Evolutionary conservation across 169 alveolate genomes (phyloP).

Genomic region (Plasmodium cynomolgi): DNA sequence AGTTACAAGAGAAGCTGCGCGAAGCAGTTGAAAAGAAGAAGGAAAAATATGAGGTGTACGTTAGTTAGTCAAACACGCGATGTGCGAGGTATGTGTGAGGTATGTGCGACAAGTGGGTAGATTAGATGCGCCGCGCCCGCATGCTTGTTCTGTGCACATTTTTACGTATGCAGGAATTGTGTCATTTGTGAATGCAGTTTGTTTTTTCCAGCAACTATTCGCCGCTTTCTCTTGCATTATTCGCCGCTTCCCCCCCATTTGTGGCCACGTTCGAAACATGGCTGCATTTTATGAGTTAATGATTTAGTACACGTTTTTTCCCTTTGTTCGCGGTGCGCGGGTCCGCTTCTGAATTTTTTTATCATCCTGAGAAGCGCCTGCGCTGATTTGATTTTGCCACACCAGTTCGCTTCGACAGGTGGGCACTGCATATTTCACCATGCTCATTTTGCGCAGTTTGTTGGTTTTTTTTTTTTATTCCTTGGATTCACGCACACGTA

Average conservation of each 20-base stretch:
- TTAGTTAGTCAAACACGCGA: background rate
- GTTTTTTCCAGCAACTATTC: background rate
- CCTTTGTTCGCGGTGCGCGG: background rate
- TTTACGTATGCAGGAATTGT: background rate
- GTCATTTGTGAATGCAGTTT: background rate
- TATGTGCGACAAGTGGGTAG: background rate
- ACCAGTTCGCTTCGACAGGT: background rate
- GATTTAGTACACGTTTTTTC: background rate
- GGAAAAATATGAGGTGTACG: conserved; percentile 36
- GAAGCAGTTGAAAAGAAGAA: conserved; percentile 58
- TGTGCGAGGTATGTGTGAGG: background rate
- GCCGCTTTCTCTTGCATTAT: background rate
- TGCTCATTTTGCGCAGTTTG: background rate
- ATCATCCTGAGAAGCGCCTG: background rate
- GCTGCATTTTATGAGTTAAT: background rate
- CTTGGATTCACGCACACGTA: background rate
- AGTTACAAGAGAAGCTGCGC: conserved; percentile 21
- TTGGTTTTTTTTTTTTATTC: conserved; percentile 1
- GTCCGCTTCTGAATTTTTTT: background rate
- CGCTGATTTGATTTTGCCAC: background rate
- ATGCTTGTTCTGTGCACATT: background rate
- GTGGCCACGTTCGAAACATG: background rate
- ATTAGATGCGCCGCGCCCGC: background rate
- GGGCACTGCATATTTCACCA: background rate
- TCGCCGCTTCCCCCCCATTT: background rate